Base-by-base conservation (phyloP, 2,329 filamentous ascomycete species). In the Phyllosticta paracitricarpa region DNA sequence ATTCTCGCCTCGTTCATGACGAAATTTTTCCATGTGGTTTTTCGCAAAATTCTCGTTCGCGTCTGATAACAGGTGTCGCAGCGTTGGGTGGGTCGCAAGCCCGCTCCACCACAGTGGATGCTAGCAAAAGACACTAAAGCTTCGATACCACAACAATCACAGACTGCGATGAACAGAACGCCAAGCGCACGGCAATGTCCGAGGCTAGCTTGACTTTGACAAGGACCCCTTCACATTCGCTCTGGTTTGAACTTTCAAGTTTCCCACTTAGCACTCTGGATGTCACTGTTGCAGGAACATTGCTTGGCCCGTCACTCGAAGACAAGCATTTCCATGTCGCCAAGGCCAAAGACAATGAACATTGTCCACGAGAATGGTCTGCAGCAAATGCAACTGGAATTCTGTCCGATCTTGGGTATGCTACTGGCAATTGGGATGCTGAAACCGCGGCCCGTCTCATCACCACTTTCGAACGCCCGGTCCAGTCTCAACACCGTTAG, bases 401-500 rank as follows among this genome's bases (percentile, higher is more conserved):
- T 48, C 40, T 48, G 17, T 48, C 14, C 40, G 14, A 48, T 2
- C 40, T 48, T 48, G 40, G 40, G 40, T 19, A 48, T 48, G 40
- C 14, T 48, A 17, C 40, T 48, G 40, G 40, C 12, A 48, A 48
- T n/a, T 17, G 40, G 40, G 17, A 48, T n/a, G 40, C 40, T 48
- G 40, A 48, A 48, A 48, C 40, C 40, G n/a, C 40, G 40, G 17
- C 17, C 40, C 40, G 40, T 48, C 40, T 17, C 40, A 48, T 48
- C 6, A 48, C 40, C 40, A n/a, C 40, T 48, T 48, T 48, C 40
- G 40, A 48, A 48, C 40, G 40, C 40, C 40, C 40, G 40, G 40
- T n/a, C 24, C 35, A 19, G 58, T 60, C 33, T 60, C 58, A 56
- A 54, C 33, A 55, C 25, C 52, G 58, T 60, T 54, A 55, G 58